phyloP scores from a whole-genome alignment of 1,284 basidiomycete genomes.

The Austroboletus novae-zelandiae region DNA sequence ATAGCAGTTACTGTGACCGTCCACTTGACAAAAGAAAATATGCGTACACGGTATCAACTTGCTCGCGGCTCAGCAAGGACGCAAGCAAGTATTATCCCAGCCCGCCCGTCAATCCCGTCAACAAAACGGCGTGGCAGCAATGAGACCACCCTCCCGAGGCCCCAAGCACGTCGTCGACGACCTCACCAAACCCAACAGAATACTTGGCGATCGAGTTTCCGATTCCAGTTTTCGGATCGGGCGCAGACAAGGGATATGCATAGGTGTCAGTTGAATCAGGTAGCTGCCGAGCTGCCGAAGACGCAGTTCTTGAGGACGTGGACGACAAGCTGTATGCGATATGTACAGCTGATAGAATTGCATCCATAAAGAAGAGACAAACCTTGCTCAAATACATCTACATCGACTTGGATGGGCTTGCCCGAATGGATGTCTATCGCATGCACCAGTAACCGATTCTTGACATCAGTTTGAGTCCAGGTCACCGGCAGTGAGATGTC shows the following conservation, averaged over 20 bases:
- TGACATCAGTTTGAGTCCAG: conserved; percentile 16
- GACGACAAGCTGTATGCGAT: conserved; percentile 14
- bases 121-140: conserved; percentile 16
- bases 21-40: no score
- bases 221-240: neutral
- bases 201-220: conserved; percentile 9
- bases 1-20: no score
- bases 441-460: conserved; percentile 29
- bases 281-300: conserved; percentile 16
- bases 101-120: conserved; percentile 34
- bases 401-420: conserved; percentile 8
- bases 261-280: conserved; percentile 1
- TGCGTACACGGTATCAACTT: conserved; percentile 29
- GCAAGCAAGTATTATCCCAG: conserved; percentile 31
- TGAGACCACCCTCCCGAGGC: neutral
- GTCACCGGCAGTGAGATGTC: conserved; percentile 4
- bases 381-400: conserved; percentile 27
- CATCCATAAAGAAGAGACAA: conserved; percentile 22
- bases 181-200: neutral
- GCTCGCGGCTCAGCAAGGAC: conserved; percentile 15
- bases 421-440: conserved; percentile 20
- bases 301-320: conserved; percentile 26
- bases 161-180: neutral
- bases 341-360: conserved; percentile 4
- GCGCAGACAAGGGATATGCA: conserved; percentile 8